phyloP scores from a whole-genome alignment of 805 yeast species.

The Vanderwaltozyma tropicalis region DNA sequence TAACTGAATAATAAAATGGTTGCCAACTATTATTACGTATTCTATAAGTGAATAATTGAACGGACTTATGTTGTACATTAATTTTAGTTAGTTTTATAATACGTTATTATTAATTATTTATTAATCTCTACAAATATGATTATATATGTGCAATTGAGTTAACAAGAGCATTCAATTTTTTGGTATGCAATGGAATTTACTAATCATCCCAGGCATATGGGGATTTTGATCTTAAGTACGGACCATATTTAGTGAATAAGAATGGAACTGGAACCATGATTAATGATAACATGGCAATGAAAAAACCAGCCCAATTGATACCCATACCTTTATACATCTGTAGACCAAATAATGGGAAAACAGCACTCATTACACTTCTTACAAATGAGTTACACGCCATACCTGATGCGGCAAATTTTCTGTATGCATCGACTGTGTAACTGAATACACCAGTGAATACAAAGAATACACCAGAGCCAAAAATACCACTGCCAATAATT shows the following conservation, averaged over 20 bases:
- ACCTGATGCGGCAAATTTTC: conserved; percentile 42
- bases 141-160: too few relatives aligned
- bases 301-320: conserved; percentile 46
- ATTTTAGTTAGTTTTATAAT: too few relatives aligned
- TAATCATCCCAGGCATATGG: conserved; percentile 36
- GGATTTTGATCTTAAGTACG: conserved; percentile 33
- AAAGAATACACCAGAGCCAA: conserved; percentile 60
- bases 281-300: conserved; percentile 41
- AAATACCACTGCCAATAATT: conserved; percentile 58
- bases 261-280: conserved; percentile 47
- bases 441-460: conserved; percentile 54
- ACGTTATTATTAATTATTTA: too few relatives aligned
- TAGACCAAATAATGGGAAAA: conserved; percentile 46
- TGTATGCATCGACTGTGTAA: conserved; percentile 56
- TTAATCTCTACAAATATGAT: too few relatives aligned
- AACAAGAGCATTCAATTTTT: background rate
- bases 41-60: too few relatives aligned
- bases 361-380: conserved; percentile 45
- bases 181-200: background rate
- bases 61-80: too few relatives aligned
- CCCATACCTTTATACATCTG: conserved; percentile 49
- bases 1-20: too few relatives aligned
- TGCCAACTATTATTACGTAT: too few relatives aligned
- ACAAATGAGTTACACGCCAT: conserved; percentile 43
- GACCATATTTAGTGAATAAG: conserved; percentile 41